Conservation (phyloP, 2,329 filamentous ascomycete genomes). For the Fusarium miscanthi region DNA sequence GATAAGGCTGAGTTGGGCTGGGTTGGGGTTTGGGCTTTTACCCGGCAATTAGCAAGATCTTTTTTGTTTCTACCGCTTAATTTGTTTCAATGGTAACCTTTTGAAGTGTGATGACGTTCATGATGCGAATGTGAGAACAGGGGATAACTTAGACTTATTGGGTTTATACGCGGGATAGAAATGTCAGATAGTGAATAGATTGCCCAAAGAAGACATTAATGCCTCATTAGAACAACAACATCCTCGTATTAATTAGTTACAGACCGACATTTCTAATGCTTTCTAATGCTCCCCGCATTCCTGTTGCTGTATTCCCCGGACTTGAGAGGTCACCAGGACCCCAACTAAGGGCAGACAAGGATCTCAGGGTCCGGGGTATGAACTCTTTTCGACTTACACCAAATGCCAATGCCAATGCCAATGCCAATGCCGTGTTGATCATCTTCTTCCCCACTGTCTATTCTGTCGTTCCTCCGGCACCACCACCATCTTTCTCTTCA, state of each 20-base stretch:
- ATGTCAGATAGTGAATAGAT: background rate
- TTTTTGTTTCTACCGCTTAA: constrained; percentile 11
- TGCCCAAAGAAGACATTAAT: background rate
- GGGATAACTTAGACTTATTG: background rate
- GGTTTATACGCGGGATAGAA: background rate
- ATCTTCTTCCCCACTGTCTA: constrained; percentile 15
- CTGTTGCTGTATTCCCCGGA: background rate
- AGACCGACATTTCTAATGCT: constrained; percentile 2
- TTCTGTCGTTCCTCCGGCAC: background rate
- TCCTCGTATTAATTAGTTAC: background rate
- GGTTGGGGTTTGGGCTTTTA: background rate
- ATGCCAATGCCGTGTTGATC: background rate
- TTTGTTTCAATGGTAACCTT: background rate
- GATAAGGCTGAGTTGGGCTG: constrained; percentile 13
- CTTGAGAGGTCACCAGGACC: constrained; percentile 11
- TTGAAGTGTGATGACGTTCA: constrained; percentile 16
- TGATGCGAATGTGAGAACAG: background rate
- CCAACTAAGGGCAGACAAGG: constrained; percentile 8
- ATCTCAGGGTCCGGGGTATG: constrained; percentile 10
- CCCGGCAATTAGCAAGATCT: constrained; percentile 1
- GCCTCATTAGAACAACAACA: background rate
- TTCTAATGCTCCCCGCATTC: constrained; percentile 1
- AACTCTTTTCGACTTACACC: background rate
- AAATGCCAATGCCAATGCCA: background rate
- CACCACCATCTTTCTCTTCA: background rate